Evolutionary conservation across 345 rosid species (phyloP).

Genomic region (Luvunga scandens): DNA sequence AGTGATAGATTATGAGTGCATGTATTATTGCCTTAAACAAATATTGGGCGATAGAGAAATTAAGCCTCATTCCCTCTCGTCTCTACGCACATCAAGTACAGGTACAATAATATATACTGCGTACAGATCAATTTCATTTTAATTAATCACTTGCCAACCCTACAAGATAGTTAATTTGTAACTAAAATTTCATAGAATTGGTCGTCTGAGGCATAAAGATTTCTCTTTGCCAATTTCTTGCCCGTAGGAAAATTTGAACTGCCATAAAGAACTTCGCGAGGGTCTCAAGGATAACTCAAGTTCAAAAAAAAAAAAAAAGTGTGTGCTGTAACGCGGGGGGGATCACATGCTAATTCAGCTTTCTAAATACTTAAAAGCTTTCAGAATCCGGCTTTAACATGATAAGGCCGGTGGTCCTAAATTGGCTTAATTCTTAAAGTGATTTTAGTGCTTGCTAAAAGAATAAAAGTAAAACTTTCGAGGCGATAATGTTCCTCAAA

Average conservation of each 20-base stretch:
- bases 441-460: neutral
- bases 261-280: neutral
- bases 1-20: neutral
- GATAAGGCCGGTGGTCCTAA: neutral
- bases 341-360: neutral
- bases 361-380: neutral
- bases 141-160: neutral
- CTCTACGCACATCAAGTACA: no score
- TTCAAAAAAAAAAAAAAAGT: neutral
- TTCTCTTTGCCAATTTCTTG: neutral
- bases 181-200: neutral
- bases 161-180: neutral
- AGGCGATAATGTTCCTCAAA: constrained; percentile 22
- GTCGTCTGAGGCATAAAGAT: neutral
- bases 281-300: neutral
- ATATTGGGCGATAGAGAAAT: neutral
- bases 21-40: neutral
- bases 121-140: neutral
- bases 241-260: neutral
- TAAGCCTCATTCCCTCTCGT: neutral
- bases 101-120: neutral
- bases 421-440: neutral
- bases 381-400: neutral
- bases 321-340: neutral
- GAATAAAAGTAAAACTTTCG: neutral